Percentiles rank a stretch among this genome's conserved stretches.
These are phyloP conservation scores for Botrytis fragariae DNA, from an alignment of 2,329 filamentous ascomycete species.

Conservation along the genomic window DNA sequence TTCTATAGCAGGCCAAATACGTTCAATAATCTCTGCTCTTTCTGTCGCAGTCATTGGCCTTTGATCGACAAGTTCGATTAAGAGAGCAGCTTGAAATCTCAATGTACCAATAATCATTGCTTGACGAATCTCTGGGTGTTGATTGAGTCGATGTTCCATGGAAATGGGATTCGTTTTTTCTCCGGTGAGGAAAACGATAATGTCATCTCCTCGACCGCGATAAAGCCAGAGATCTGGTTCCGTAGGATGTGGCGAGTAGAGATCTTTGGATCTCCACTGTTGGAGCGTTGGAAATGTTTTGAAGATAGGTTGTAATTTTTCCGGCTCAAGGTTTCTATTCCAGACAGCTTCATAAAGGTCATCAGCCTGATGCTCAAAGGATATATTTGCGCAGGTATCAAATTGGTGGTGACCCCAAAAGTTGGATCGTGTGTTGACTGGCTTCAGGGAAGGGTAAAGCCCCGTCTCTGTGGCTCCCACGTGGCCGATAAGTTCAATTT, in stretches of 20 bases:
- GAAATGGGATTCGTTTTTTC: constrained; percentile 45
- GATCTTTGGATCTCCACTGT: constrained; percentile 2
- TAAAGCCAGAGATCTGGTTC: constrained; percentile 40
- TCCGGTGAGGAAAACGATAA: constrained; percentile 44
- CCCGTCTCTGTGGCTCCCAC: constrained; percentile 9
- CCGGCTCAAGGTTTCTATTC: not conserved
- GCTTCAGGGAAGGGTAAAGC: constrained; percentile 11
- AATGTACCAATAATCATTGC: constrained; percentile 39
- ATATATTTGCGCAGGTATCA: not conserved
- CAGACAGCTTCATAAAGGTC: constrained; percentile 12
- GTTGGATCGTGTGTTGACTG: not conserved
- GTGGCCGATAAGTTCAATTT: not conserved
- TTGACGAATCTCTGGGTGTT: constrained; percentile 38
- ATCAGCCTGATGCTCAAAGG: constrained; percentile 9
- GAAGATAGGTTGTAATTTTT: constrained; percentile 8
- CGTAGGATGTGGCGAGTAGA: constrained; percentile 41
- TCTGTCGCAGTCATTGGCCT: not conserved
- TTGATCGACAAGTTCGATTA: constrained; percentile 38
- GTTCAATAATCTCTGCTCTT: constrained; percentile 1
- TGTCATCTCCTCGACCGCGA: constrained; percentile 42
- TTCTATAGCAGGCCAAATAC: constrained; percentile 37
- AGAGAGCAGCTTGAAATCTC: constrained; percentile 40
- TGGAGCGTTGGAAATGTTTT: constrained; percentile 3
- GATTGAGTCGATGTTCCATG: constrained; percentile 40
- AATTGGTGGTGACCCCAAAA: constrained; percentile 10